Evolutionary conservation across 2,329 filamentous ascomycete species (phyloP).

Genomic region (Lachnellula arida): DNA sequence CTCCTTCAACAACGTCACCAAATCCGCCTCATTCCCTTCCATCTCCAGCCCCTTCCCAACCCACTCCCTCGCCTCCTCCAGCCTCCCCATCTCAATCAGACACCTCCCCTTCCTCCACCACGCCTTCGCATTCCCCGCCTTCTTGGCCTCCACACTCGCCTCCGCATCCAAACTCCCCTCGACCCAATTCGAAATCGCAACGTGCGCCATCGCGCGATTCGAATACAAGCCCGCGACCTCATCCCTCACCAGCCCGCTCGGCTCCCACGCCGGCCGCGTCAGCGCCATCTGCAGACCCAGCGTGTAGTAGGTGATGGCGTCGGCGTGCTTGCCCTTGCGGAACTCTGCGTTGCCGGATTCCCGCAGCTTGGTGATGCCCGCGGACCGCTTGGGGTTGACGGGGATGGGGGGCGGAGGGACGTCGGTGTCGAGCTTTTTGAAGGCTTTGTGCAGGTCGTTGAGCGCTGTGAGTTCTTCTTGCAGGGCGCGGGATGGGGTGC

Average conservation of each 20-base stretch:
- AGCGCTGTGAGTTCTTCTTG: conserved; percentile 64
- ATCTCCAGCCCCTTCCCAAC: conserved; percentile 74
- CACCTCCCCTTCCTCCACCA: conserved; percentile 89
- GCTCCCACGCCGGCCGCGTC: conserved; percentile 81
- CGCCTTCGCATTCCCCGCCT: conserved; percentile 82
- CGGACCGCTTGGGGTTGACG: conserved; percentile 86
- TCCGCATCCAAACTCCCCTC: conserved; percentile 86
- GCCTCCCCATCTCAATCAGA: conserved; percentile 82
- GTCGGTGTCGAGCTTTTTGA: conserved; percentile 61
- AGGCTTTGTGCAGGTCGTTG: conserved; percentile 71
- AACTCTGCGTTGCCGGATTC: conserved; percentile 81
- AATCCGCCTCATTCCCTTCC: conserved; percentile 65
- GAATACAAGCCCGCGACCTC: conserved; percentile 76
- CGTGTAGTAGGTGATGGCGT: conserved; percentile 76
- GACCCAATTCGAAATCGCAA: conserved; percentile 76
- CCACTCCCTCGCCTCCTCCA: conserved; percentile 79
- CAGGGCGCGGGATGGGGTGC: conserved; percentile 46
- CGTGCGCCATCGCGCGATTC: conserved; percentile 87
- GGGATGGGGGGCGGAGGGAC: conserved; percentile 82
- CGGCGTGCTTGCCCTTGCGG: conserved; percentile 68
- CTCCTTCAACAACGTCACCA: conserved; percentile 60
- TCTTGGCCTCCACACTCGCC: conserved; percentile 81
- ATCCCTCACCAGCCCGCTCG: conserved; percentile 74
- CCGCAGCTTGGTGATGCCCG: conserved; percentile 84
- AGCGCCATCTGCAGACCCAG: conserved; percentile 90